Evolutionary conservation across 2,329 filamentous ascomycete genomes (phyloP).

Genomic region (Xenoacremonium recifei): DNA sequence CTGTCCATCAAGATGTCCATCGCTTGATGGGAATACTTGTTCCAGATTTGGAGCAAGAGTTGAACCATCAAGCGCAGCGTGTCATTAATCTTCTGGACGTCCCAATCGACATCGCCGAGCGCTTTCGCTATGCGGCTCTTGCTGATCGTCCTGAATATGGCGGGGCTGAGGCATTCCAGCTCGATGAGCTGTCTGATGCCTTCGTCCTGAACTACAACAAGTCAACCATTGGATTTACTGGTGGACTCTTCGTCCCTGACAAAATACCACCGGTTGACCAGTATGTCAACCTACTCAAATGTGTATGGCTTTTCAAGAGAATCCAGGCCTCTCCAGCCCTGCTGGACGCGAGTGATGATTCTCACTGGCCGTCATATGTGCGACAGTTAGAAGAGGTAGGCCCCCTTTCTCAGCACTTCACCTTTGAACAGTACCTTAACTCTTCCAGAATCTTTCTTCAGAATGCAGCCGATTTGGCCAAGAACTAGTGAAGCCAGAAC

Average conservation of each 20-base stretch:
- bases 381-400: slow-evolving; percentile 32
- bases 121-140: slow-evolving; percentile 21
- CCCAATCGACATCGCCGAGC: slow-evolving; percentile 22
- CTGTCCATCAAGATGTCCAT: slow-evolving; percentile 20
- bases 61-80: slow-evolving; percentile 17
- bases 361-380: slow-evolving; percentile 35
- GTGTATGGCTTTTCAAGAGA: slow-evolving; percentile 28
- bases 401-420: rapidly evolving
- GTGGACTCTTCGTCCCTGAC: slow-evolving; percentile 26
- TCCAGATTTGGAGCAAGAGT: slow-evolving; percentile 24
- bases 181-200: slow-evolving; percentile 30
- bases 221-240: slow-evolving; percentile 22
- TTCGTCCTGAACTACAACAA: slow-evolving; percentile 29
- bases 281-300: slow-evolving; percentile 33
- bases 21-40: slow-evolving; percentile 24
- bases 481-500: slow-evolving; percentile 25
- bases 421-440: slow-evolving; percentile 4
- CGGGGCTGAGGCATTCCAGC: slow-evolving; percentile 19
- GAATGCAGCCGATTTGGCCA: slow-evolving; percentile 25
- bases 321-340: slow-evolving; percentile 18
- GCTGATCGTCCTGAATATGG: slow-evolving; percentile 18
- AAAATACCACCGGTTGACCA: slow-evolving; percentile 21
- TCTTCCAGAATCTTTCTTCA: slow-evolving; percentile 23
- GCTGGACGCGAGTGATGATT: slow-evolving; percentile 14
- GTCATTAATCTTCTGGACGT: slow-evolving; percentile 13